These are phyloP conservation scores for Ogataea populi-albae DNA, from an alignment of 805 yeast genomes.

Conservation along the genomic window DNA sequence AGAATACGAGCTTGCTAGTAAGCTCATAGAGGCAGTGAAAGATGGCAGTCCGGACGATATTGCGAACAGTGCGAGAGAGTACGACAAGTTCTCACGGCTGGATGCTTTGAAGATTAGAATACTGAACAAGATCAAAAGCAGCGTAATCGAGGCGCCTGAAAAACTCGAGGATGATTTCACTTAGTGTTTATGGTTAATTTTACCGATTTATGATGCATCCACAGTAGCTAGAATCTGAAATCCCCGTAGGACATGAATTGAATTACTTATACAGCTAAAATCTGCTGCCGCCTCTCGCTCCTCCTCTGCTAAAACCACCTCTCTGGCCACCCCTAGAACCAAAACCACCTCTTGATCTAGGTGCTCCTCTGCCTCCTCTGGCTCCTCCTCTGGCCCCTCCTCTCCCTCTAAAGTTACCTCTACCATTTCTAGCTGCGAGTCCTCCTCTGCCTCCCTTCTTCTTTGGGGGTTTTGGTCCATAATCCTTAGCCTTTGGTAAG, in stretches of 20 bases:
- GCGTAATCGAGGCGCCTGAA: slow-evolving; percentile 31
- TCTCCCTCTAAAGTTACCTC: slow-evolving; percentile 49
- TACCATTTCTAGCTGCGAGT: slow-evolving; percentile 45
- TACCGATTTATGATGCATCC: too few relatives aligned
- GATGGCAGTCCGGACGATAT: slow-evolving; percentile 78
- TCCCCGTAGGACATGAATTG: slow-evolving; percentile 11
- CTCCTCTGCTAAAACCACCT: slow-evolving; percentile 44
- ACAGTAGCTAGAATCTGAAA: too few relatives aligned
- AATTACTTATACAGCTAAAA: slow-evolving; percentile 12
- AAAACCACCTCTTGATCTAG: slow-evolving; percentile 40
- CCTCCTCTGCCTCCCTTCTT: slow-evolving; percentile 61
- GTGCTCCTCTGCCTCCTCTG: slow-evolving; percentile 30
- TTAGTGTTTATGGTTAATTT: slow-evolving; percentile 7
- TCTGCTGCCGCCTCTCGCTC: slow-evolving; percentile 29
- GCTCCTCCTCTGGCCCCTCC: slow-evolving; percentile 40
- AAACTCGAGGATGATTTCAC: slow-evolving; percentile 36
- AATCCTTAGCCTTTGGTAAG: slow-evolving; percentile 90
- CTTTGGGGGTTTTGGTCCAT: slow-evolving; percentile 77
- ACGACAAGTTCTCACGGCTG: slow-evolving; percentile 81
- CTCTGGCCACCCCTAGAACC: slow-evolving; percentile 39
- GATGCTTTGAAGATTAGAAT: slow-evolving; percentile 90
- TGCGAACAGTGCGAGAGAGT: slow-evolving; percentile 73
- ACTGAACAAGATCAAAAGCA: slow-evolving; percentile 73
- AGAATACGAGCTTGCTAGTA: slow-evolving; percentile 67
- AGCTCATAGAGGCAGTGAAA: slow-evolving; percentile 68